Evolutionary conservation across 2,329 filamentous ascomycete species (phyloP).

Genomic region (Mycocentrospora acerina): DNA sequence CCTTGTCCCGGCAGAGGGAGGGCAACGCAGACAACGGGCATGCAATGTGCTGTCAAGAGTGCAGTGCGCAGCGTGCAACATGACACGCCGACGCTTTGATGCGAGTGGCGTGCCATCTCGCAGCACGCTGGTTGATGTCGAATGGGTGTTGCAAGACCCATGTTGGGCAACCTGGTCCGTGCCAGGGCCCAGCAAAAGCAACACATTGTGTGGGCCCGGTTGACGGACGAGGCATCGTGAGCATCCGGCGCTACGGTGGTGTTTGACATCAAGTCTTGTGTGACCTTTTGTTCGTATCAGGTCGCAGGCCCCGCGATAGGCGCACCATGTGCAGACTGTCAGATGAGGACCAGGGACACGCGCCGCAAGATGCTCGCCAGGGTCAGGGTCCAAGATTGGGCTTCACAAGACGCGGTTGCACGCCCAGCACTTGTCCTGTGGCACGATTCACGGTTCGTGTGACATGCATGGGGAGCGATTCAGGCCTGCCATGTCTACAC

Average conservation of each 20-base stretch:
- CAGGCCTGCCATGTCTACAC: slow-evolving; percentile 5
- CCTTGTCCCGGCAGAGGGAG: slow-evolving; percentile 5
- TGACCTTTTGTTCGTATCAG: slow-evolving; percentile 18
- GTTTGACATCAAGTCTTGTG: slow-evolving; percentile 25
- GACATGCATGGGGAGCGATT: slow-evolving; percentile 8
- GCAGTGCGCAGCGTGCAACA: slow-evolving; percentile 1
- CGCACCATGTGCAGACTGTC: slow-evolving; percentile 16
- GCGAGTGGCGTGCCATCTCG: slow-evolving; percentile 17
- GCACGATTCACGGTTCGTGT: slow-evolving; percentile 15
- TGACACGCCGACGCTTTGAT: slow-evolving; percentile 5
- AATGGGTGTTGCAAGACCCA: slow-evolving; percentile 15
- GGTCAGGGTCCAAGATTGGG: slow-evolving; percentile 19
- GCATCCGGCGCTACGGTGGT: slow-evolving; percentile 19
- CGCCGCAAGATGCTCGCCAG: slow-evolving; percentile 8
- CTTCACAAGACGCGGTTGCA: slow-evolving; percentile 16
- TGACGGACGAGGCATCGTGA: slow-evolving; percentile 19
- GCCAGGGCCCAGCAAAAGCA: slow-evolving; percentile 13
- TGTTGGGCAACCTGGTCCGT: slow-evolving; percentile 15
- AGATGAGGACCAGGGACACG: slow-evolving; percentile 1
- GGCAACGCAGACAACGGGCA: slow-evolving; percentile 5
- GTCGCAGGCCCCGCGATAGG: slow-evolving; percentile 20
- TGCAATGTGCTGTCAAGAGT: slow-evolving; percentile 3
- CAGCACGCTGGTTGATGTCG: slow-evolving; percentile 18
- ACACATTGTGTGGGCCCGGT: slow-evolving; percentile 18
- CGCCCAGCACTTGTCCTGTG: slow-evolving; percentile 19